Percentiles rank a stretch among this genome's conserved stretches.
Evolutionary conservation across 1,284 basidiomycete genomes (phyloP).

Genomic region (Apiotrichum gamsii): DNA sequence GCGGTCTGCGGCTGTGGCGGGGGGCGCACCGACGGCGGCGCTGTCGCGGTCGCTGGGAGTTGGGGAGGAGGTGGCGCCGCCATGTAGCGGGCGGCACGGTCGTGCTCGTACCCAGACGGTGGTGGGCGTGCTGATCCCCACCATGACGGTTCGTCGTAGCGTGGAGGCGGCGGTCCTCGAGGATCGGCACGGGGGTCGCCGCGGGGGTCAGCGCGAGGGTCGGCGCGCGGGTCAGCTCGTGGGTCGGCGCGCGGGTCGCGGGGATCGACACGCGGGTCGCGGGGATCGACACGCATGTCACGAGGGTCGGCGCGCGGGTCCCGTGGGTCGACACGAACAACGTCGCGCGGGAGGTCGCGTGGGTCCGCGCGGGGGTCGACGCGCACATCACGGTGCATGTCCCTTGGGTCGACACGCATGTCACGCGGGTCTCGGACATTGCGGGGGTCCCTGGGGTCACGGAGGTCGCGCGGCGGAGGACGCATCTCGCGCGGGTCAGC

Average conservation of each 20-base stretch:
- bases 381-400: constrained; percentile 3
- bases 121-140: background rate
- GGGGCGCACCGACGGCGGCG: background rate
- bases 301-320: background rate
- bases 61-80: background rate
- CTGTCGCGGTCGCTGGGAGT: background rate
- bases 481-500: no score
- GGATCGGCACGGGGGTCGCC: background rate
- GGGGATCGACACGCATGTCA: background rate
- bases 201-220: background rate
- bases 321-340: no score
- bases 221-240: background rate
- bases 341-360: no score
- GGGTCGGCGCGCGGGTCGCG: constrained; percentile 9
- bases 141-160: constrained; percentile 1
- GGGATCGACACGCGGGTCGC: constrained; percentile 7
- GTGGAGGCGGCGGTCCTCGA: background rate
- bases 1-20: background rate
- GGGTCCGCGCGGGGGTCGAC: no score
- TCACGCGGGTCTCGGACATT: constrained; percentile 3
- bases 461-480: no score
- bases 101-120: background rate
- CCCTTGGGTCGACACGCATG: constrained; percentile 8
- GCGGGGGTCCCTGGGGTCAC: no score
- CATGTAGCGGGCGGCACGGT: background rate